Percentiles rank a stretch among this genome's conserved stretches.
Conservation (phyloP, 768 basidiomycete species). For the Pleurotus salmoneostramineus region DNA sequence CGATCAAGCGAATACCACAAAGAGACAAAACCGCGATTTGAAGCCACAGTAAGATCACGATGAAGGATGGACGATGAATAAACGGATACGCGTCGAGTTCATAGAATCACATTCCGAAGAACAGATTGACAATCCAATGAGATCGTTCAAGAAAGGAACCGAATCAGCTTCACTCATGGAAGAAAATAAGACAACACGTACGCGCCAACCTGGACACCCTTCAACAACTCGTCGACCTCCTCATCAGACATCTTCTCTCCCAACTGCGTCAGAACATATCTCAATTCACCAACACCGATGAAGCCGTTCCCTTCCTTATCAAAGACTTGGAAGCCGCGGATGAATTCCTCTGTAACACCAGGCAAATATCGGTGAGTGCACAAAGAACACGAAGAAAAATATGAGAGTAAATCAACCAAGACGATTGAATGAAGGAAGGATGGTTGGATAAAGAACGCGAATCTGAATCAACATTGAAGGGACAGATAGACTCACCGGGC, state of each 20-base stretch:
- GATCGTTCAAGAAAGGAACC: background rate
- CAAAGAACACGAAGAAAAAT: background rate
- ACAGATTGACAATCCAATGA: too few relatives aligned
- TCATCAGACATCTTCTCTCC: constrained; percentile 99
- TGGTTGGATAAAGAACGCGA: too few relatives aligned
- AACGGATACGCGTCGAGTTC: too few relatives aligned
- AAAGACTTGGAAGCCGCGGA: constrained; percentile 98
- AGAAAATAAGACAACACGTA: constrained; percentile 33
- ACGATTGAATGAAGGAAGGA: too few relatives aligned
- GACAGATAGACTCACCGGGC: constrained; percentile 56
- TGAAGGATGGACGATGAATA: too few relatives aligned
- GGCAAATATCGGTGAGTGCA: constrained; percentile 2
- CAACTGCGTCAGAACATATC: constrained; percentile 92
- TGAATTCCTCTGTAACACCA: constrained; percentile 80
- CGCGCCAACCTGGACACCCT: constrained; percentile 90
- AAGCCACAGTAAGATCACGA: too few relatives aligned
- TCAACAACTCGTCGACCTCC: constrained; percentile 96
- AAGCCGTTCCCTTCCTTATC: constrained; percentile 39
- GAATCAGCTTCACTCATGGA: background rate
- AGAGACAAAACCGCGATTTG: too few relatives aligned
- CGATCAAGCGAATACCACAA: too few relatives aligned
- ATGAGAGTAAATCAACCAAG: too few relatives aligned
- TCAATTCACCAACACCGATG: constrained; percentile 87
- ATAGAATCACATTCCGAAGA: too few relatives aligned
- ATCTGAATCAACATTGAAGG: background rate